These are phyloP conservation scores for Isabelozyma gotoi DNA, from an alignment of 805 yeast genomes.

Conservation along the genomic window DNA sequence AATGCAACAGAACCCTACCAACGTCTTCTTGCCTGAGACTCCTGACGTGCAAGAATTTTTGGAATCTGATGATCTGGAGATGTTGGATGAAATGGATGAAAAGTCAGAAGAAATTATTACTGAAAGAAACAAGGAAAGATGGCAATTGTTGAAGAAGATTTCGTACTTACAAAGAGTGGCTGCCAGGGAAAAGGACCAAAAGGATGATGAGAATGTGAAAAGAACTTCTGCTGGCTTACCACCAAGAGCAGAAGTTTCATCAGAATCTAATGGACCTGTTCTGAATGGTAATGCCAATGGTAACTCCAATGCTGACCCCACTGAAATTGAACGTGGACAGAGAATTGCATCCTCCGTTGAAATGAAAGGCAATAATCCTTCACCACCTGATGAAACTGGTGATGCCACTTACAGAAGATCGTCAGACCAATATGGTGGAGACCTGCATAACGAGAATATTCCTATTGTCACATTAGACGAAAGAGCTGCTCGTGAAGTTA, in stretches of 20 bases:
- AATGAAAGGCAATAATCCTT: slow-evolving; percentile 2
- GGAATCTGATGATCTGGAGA: slow-evolving; percentile 40
- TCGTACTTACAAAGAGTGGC: slow-evolving; percentile 69
- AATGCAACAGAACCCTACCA: slow-evolving; percentile 31
- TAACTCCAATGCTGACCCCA: too few species aligned
- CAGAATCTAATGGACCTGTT: not conserved
- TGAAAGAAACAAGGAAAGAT: slow-evolving; percentile 55
- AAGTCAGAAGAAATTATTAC: slow-evolving; percentile 39
- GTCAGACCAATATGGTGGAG: slow-evolving; percentile 3
- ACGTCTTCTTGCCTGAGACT: slow-evolving; percentile 51
- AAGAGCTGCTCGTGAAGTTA: slow-evolving; percentile 38
- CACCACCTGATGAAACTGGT: not conserved
- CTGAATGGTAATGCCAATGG: too few species aligned
- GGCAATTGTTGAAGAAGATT: slow-evolving; percentile 70
- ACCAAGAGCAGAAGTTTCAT: not conserved
- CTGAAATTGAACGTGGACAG: not conserved
- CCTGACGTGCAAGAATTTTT: slow-evolving; percentile 60
- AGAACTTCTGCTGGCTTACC: slow-evolving; percentile 32
- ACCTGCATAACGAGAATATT: slow-evolving; percentile 19
- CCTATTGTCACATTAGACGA: slow-evolving; percentile 47
- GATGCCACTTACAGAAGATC: slow-evolving; percentile 4
- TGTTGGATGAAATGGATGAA: slow-evolving; percentile 34
- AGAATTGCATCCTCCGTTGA: not conserved
- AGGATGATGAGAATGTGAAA: slow-evolving; percentile 38
- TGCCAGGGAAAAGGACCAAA: slow-evolving; percentile 44